phyloP scores from a whole-genome alignment of 805 yeast genomes.

The Barnettozyma salicaria region DNA sequence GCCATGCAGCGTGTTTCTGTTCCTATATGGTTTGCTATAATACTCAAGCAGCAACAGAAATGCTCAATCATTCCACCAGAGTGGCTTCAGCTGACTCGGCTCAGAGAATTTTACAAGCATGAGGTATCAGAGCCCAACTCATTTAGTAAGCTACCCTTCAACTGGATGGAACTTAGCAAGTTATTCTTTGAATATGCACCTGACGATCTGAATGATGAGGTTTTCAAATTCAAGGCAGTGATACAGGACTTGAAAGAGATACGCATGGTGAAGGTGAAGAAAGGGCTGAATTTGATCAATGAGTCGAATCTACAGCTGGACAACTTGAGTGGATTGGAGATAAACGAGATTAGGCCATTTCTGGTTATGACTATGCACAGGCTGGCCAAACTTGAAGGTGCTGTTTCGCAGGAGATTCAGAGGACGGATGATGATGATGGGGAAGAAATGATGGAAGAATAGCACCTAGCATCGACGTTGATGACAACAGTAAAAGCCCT shows the following conservation, averaged over 20 bases:
- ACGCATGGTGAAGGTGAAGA: constrained; percentile 71
- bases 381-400: constrained; percentile 49
- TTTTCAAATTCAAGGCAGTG: constrained; percentile 60
- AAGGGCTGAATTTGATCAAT: constrained; percentile 73
- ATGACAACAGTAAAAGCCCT: constrained; percentile 1
- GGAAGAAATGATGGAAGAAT: constrained; percentile 5
- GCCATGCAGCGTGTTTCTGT: constrained; percentile 66
- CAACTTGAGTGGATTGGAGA: constrained; percentile 75
- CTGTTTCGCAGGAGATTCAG: too few relatives aligned
- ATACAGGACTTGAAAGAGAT: constrained; percentile 84
- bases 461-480: constrained; percentile 4
- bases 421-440: constrained; percentile 11
- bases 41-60: constrained; percentile 77
- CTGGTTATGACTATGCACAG: constrained; percentile 77
- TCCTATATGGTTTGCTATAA: constrained; percentile 83
- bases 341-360: constrained; percentile 83
- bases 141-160: constrained; percentile 74
- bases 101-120: constrained; percentile 56
- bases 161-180: constrained; percentile 82
- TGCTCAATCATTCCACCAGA: constrained; percentile 81
- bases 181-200: constrained; percentile 59
- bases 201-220: constrained; percentile 73
- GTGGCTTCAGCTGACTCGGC: constrained; percentile 60
- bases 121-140: constrained; percentile 53
- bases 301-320: constrained; percentile 79